Conservation (phyloP, 225 moss, liverwort and hornwort species). For the Marchantia paleacea region DNA sequence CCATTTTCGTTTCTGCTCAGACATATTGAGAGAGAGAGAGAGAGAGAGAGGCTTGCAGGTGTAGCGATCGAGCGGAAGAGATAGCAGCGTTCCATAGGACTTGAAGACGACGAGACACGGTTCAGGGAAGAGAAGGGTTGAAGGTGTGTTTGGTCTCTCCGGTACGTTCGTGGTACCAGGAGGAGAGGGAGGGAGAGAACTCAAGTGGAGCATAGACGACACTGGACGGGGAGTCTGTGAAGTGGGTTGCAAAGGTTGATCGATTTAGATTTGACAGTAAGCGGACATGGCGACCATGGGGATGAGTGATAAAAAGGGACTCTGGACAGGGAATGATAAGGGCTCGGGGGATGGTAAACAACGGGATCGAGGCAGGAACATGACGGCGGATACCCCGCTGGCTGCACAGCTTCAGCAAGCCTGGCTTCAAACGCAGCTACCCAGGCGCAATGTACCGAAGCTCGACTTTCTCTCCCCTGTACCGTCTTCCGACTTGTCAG, state of each 20-base stretch:
- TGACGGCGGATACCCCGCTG: constrained; percentile 30
- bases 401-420: constrained; percentile 50
- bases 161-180: too few relatives aligned
- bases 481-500: constrained; percentile 20
- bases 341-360: not conserved
- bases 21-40: not conserved
- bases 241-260: not conserved
- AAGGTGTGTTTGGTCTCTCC: too few relatives aligned
- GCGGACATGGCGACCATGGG: constrained; percentile 28
- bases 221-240: too few relatives aligned
- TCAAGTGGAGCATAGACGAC: too few relatives aligned
- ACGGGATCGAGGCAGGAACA: not conserved
- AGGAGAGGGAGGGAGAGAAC: too few relatives aligned
- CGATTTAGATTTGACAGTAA: not conserved
- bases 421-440: constrained; percentile 50
- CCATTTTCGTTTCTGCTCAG: too few relatives aligned
- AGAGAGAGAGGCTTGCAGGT: not conserved
- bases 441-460: constrained; percentile 41
- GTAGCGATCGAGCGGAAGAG: not conserved
- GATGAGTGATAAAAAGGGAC: not conserved
- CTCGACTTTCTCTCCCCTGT: constrained; percentile 35
- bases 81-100: too few relatives aligned
- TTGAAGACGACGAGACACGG: too few relatives aligned
- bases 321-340: not conserved
- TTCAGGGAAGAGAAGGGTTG: too few relatives aligned